Base-by-base conservation (phyloP, 345 rosid genomes). In the Citrus australasica region DNA sequence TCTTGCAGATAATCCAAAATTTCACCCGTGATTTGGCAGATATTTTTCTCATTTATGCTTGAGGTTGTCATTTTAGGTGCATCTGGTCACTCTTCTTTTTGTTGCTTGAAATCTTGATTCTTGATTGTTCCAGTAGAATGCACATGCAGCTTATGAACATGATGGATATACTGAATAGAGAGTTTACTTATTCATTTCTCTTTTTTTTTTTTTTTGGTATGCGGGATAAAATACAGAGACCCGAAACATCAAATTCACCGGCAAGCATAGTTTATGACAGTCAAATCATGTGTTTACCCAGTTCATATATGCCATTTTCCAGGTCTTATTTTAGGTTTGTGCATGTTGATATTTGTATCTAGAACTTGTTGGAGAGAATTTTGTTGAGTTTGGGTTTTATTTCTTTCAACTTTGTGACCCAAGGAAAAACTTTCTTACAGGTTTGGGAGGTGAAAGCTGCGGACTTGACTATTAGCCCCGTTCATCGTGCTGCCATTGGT, bases 361-460 rank as follows among this genome's bases (percentile, higher is more conserved):
- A 5, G 38, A 64, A 30, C 32, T 19, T 64, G 9, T 16, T 17
- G 13, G 32, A 14, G n/a, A 0, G n/a, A 64, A 64, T 14, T 64
- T 64, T 64, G 9, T 7, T 19, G 4, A 2, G n/a, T 32, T 30
- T 30, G 5, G 35, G 33, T 64, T 30, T 74, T 37, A 67, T 69
- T 42, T 27, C 22, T 28, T 69, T 14, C 61, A 33, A 53, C 32
- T 16, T 27, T 24, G 62, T 42, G 48, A 69, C 69, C 8, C 8
- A 9, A 21, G 17, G 35, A 16, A 30, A 69, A n/a, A 60, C 1
- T 33, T 71, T 76, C 53, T 76, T 74, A 67, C 80, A 94, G 98
- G 99, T 96, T 24, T 96, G 99, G 98, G 97, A 96, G 88, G 99
- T 96, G 74, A 94, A 92, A 89, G 99, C 97, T 83, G 97, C 98